Conservation (phyloP, 2,329 filamentous ascomycete species). For the Rhynchosporium secalis region DNA sequence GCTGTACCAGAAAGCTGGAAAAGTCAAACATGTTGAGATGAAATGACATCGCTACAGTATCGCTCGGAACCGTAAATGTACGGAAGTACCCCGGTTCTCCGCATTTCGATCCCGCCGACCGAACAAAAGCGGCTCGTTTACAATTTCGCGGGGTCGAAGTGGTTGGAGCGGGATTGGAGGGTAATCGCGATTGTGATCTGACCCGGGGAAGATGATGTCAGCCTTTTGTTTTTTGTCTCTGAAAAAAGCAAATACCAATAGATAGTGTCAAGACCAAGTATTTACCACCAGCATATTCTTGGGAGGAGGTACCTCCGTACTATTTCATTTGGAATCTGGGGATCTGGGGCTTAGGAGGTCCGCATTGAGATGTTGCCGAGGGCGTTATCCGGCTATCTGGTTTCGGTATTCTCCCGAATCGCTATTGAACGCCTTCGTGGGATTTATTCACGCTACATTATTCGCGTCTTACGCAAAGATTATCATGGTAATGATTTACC, state of each 20-base stretch:
- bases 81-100: not conserved
- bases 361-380: not conserved
- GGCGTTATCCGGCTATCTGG: not conserved
- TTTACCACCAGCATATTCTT: no score
- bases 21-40: not conserved
- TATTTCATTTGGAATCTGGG: no score
- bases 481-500: no score
- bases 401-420: conserved; percentile 3
- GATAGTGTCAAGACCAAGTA: no score
- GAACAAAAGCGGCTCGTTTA: not conserved
- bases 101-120: not conserved
- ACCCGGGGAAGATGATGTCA: conserved; percentile 3
- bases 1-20: no score
- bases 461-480: no score
- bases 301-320: no score
- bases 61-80: not conserved
- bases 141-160: not conserved
- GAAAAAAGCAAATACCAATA: no score
- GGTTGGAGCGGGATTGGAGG: not conserved
- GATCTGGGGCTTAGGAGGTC: no score
- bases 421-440: not conserved
- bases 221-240: no score
- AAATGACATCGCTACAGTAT: not conserved
- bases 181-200: not conserved
- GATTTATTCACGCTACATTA: no score